These are phyloP conservation scores for Xylogone sp. DNA, from an alignment of 2,329 filamentous ascomycete species.

Conservation along the genomic window DNA sequence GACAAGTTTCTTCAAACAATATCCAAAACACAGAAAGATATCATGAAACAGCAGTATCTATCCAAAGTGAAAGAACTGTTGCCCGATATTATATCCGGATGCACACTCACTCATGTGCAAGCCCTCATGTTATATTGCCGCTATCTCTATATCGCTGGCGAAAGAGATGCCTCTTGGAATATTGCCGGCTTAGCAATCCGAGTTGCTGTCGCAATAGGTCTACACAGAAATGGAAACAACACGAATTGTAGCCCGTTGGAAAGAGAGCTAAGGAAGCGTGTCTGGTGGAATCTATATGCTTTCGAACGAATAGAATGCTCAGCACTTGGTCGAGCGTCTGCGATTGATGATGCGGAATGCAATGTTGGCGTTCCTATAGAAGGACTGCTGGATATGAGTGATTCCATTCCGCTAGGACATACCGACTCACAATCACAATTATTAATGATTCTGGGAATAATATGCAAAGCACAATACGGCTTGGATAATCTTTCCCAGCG, in stretches of 20 bases:
- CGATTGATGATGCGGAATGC: not conserved
- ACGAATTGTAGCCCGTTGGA: slow-evolving; percentile 30
- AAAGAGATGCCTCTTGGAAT: slow-evolving; percentile 37
- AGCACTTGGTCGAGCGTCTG: not conserved
- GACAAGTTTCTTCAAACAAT: not conserved
- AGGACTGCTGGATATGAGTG: not conserved
- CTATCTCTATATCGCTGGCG: slow-evolving; percentile 41
- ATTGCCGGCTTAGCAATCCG: slow-evolving; percentile 38
- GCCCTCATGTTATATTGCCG: slow-evolving; percentile 37
- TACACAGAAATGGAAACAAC: slow-evolving; percentile 38
- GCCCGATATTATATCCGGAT: not conserved
- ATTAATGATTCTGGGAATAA: not conserved
- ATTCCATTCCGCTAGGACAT: not conserved
- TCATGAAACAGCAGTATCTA: not conserved
- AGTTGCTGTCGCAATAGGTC: slow-evolving; percentile 39
- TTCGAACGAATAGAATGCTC: slow-evolving; percentile 1
- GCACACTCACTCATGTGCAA: slow-evolving; percentile 25
- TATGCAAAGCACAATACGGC: not conserved
- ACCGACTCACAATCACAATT: not conserved
- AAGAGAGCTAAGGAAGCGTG: slow-evolving; percentile 19
- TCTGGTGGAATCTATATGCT: not conserved
- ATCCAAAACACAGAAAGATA: not conserved
- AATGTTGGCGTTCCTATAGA: not conserved
- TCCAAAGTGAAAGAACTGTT: not conserved
- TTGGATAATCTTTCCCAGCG: not conserved